Conservation (phyloP, 108 stramenopile species). For the Skeletonema menzelii region DNA sequence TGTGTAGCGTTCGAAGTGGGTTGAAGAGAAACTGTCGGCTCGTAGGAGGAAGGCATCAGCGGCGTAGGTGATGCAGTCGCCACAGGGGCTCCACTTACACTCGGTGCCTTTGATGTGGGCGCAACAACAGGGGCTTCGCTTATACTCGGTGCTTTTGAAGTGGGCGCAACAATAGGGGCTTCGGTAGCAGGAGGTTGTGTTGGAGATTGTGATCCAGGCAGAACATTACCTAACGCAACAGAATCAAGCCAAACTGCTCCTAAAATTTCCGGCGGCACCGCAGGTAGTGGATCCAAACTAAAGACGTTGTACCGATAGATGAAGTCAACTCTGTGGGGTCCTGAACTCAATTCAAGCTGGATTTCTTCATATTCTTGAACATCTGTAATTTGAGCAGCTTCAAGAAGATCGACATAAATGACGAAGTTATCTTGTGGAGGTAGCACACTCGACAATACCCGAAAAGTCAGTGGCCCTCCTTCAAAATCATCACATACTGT, state of each 20-base stretch:
- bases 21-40: neutral
- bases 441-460: slow-evolving; percentile 6
- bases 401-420: slow-evolving; percentile 22
- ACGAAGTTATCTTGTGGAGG: slow-evolving; percentile 34
- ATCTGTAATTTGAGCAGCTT: slow-evolving; percentile 20
- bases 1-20: neutral
- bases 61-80: neutral
- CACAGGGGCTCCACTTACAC: neutral
- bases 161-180: neutral
- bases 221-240: neutral
- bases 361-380: slow-evolving; percentile 25
- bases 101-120: neutral
- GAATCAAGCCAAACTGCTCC: slow-evolving; percentile 33
- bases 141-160: neutral
- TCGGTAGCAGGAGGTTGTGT: neutral
- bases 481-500: slow-evolving; percentile 11
- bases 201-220: neutral
- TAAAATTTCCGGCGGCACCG: slow-evolving; percentile 11
- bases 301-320: slow-evolving; percentile 37
- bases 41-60: neutral
- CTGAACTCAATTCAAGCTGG: slow-evolving; percentile 20
- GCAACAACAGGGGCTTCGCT: too few relatives aligned
- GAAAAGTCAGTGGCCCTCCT: slow-evolving; percentile 2
- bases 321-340: slow-evolving; percentile 29
- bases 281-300: slow-evolving; percentile 15